Evolutionary conservation across 768 basidiomycete species (phyloP), one percentile per base, ranked within the genome.

Genomic region (Mycena capillaripes): DNA sequence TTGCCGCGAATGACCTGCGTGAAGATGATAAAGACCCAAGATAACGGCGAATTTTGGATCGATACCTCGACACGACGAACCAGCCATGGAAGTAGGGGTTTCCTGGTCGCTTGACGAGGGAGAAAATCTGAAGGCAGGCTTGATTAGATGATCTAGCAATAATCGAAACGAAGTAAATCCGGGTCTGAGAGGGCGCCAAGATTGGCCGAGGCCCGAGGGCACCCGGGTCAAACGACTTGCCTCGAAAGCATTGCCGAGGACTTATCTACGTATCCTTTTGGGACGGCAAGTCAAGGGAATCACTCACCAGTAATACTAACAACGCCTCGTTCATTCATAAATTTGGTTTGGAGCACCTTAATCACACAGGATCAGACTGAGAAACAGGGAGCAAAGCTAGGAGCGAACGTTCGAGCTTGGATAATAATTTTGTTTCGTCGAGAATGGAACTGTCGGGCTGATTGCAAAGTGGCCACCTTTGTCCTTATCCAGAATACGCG

Each of bases 381-480:
- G 70, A 32, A 65, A 52, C 23, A 50, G 64, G 53, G 50, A n/a
- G 25, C 10, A 66, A 10, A 29, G 32, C 4, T 17, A 48, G 40
- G 27, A 55, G 79, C 86, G 66, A 75, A 95, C 93, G 84, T 95
- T 95, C 4, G 93, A 95, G 71, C 89, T 93, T 0, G 95, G 93
- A 16, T 95, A 85, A 79, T 95, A 95, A 72, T 91, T 93, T 78
- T 96, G 95, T 80, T 95, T 96, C 14, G 92, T 91, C 11, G 88
- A 86, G 77, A 92, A 94, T 0, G 90, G 85, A 30, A 89, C 84
- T 2, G 87, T 89, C 0, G 95, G 95, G n/a, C 87, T 90, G 78
- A 97, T 91, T 11, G 93, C 95, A 81, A 97, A 97, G 80, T 98
- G 97, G 0, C 97, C 97, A 27, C 97, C 97, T 88, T 94, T 95